These are phyloP conservation scores for Eucalyptus urophylla DNA, from an alignment of 345 rosid species.

Conservation along the genomic window DNA sequence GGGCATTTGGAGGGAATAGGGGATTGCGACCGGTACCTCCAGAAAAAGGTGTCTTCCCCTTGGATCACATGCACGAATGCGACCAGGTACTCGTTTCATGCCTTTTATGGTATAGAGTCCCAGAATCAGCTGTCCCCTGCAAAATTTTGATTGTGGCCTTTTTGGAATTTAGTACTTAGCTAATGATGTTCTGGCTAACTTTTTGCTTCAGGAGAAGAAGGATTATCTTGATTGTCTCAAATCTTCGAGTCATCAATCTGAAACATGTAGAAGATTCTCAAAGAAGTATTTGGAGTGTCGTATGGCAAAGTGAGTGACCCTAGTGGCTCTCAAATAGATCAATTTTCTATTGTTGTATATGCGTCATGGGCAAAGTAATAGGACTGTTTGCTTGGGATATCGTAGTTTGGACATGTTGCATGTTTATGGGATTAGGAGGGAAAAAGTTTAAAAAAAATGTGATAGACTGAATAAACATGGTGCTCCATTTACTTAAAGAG, in stretches of 20 bases:
- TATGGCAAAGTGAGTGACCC: constrained; percentile 66
- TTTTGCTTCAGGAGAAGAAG: constrained; percentile 62
- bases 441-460: too few relatives aligned
- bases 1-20: constrained; percentile 92
- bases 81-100: constrained; percentile 32
- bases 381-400: not conserved
- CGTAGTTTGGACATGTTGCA: not conserved
- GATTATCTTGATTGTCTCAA: constrained; percentile 81
- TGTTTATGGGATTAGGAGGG: not conserved
- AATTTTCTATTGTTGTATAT: not conserved
- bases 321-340: not conserved
- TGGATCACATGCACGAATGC: constrained; percentile 82
- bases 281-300: constrained; percentile 84
- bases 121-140: not conserved
- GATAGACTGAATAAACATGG: not conserved
- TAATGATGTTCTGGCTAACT: not conserved
- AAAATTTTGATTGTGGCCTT: not conserved
- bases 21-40: constrained; percentile 90
- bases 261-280: constrained; percentile 60
- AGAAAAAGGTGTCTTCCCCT: constrained; percentile 85
- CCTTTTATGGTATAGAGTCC: too few relatives aligned
- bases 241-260: constrained; percentile 62
- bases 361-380: not conserved
- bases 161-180: not conserved
- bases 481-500: not conserved